These are phyloP conservation scores for Boletales sp. DNA, from an alignment of 768 basidiomycete genomes.

Conservation along the genomic window DNA sequence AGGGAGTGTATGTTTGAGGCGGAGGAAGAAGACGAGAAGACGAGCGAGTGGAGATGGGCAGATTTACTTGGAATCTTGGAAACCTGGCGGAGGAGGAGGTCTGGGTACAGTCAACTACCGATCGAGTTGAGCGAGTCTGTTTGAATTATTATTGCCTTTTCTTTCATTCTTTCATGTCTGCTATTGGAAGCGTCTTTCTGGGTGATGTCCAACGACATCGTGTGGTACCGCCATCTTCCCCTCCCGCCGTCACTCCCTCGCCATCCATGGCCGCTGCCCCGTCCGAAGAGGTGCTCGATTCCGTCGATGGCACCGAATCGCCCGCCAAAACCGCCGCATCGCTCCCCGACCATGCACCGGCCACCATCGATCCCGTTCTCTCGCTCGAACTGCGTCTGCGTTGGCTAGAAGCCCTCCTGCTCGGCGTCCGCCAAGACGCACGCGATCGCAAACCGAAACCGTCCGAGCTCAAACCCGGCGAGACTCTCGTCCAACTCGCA, in stretches of 20 bases:
- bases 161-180: slow-evolving; percentile 37
- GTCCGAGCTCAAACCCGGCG: slow-evolving; percentile 44
- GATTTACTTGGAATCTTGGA: slow-evolving; percentile 30
- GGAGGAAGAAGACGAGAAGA: slow-evolving; percentile 27
- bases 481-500: slow-evolving; percentile 56
- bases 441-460: slow-evolving; percentile 39
- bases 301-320: slow-evolving; percentile 17
- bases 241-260: slow-evolving; percentile 25
- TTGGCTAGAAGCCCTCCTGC: slow-evolving; percentile 76
- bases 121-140: slow-evolving; percentile 55
- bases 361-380: slow-evolving; percentile 55
- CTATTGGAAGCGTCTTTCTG: slow-evolving; percentile 76
- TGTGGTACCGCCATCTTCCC: slow-evolving; percentile 39
- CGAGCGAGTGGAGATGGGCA: slow-evolving; percentile 17
- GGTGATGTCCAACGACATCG: slow-evolving; percentile 72
- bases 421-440: slow-evolving; percentile 55
- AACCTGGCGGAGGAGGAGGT: slow-evolving; percentile 39
- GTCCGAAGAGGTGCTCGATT: slow-evolving; percentile 19
- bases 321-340: slow-evolving; percentile 12
- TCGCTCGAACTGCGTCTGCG: slow-evolving; percentile 73
- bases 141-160: not conserved
- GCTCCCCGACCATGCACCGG: slow-evolving; percentile 2
- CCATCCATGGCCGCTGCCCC: slow-evolving; percentile 10
- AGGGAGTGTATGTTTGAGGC: slow-evolving; percentile 60
- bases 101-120: slow-evolving; percentile 69